Base-by-base conservation (phyloP, 345 rosid genomes). In the Linum usitatissimum region DNA sequence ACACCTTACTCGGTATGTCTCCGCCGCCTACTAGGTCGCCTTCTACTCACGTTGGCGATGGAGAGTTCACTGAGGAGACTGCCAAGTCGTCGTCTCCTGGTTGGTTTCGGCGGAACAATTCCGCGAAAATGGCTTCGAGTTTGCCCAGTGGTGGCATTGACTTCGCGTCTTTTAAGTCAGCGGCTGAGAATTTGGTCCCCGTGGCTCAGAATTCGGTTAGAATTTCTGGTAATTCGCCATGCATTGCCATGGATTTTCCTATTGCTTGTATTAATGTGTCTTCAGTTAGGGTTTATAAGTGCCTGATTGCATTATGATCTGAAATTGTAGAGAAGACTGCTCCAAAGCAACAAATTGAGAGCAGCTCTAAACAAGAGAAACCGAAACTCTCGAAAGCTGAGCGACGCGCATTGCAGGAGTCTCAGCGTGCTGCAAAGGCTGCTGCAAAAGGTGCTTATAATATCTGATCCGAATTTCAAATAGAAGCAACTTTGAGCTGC, bases 71-170 rank as follows among this genome's bases (percentile, higher is more conserved):
- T 18, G 88, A 83, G 71, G 91, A 77, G 36, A 45, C 51, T 34
- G 8, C 28, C 28, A 23, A 1, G 38, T 4, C 38, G 51, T 69
- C 84, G 14, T 76, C 39, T 18, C 74, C 83, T 53, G 82, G 72
- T 40, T 84, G 81, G 76, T 78, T 73, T 49, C 78, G 80, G 31
- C 55, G 86, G 67, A 81, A 78, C 54, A 75, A 79, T 71, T 85
- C 89, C 7, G 72, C 73, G 15, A 87, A 87, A 42, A 62, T 83
- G 39, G 83, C 88, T 0, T 73, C 90, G 17, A 91, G 94, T 61
- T 79, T 88, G 30, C 95, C 97, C 0, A 66, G 82, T 39, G 90
- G 97, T 9, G 83, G 85, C 2, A 86, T 91, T 30, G 83, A 88
- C 72, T 82, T 91, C 79, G 82, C 90, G 21, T 45, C 84, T 20